Evolutionary conservation across 148 eudicot genomes (phyloP), one percentile per base, ranked within the genome.

Genomic region (Fallopia convolvulus): DNA sequence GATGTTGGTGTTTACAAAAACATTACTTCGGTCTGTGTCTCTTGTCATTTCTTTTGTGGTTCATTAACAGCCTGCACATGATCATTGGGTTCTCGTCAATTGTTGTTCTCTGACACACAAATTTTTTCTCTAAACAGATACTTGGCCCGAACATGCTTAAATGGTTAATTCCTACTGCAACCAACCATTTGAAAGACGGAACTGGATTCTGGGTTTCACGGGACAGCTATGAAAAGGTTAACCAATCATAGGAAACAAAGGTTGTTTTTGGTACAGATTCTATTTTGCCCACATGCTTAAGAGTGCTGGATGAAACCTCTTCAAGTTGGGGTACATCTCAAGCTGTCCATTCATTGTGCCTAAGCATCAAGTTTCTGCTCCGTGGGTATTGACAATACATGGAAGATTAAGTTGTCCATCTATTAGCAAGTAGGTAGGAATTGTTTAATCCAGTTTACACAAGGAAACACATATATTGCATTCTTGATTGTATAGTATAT

Each of bases 1-100:
- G 87, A 90, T 79, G 90, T 90, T 75, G 94, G 94, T 49, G 75
- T 61, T 72, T 88, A 82, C 85, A 88, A 78, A 77, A 90, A 90
- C 77, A 78, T 88, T 30, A 81, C 85, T 14, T 40, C 84, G 90
- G 91, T 90, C 18, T 72, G 49, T 72, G 6, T 36, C 30, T 26
- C 30, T 26, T 26, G 30, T 26, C 30, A 9, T 70, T 72, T 61
- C 13, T 12, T 42, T 12, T 61, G 0, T 73, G 23, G 32, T 55
- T 42, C 33, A 73, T n/a, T 8, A 8, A 71, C 3, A 46, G 8
- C 32, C 55, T 9, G 7, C 53, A 73, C 12, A 46, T 44, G 14
- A 2, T n/a, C 47, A 20, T 72, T n/a, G 18, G 26, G 21, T 40
- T n/a, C 32, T 72, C 18, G 50, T 72, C 6, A 14, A 26, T 32